Base-by-base conservation (phyloP, 2,329 filamentous ascomycete species). In the Akanthomyces dipterigenus region DNA sequence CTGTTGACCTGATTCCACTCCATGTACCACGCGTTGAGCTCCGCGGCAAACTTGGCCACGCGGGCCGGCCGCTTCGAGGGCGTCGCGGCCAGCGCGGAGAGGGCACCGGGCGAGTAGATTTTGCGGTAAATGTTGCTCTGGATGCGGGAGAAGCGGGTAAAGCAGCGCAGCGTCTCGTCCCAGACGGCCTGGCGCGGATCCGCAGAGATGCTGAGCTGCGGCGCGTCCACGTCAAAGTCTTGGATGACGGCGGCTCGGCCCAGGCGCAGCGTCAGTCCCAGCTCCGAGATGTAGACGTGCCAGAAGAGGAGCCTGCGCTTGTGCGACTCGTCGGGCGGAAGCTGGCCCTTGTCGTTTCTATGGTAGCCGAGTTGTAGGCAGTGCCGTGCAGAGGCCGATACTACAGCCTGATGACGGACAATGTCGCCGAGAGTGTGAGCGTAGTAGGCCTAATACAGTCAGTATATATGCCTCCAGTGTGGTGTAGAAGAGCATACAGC, bases 321-420 rank as follows among this genome's bases (percentile, higher is more conserved):
- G 18, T 63, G 54, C 1, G 65, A 56, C 40, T 64, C 58, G 2
- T 63, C 43, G 11, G 57, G 40, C 1, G 62, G 31, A 11, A 65
- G 12, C 5, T 63, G 50, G 1, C 48, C 60, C 6, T 63, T 40
- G 31, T 60, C 63, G 28, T 63, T 58, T n/a, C 65, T 46, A 20
- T 67, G 62, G n/a, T 67, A 67, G 20, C 65, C 65, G 4, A 67
- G 18, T 9, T 63, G 62, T 0, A 67, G 57, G 46, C 65, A 65
- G 48, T 67, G 65, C 12, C 64, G 64, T 1, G 65, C 64, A 1
- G 65, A 62, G 2, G 65, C 63, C 0, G 65, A 64, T 28, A 63
- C 63, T 4, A 66, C 36, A 5, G 60, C 63, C 56, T 65, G 65
- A 38, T 67, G 65, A 3, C 65, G 55, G 12, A 62, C 50, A 18